Percentiles rank a stretch among this genome's conserved stretches.
Evolutionary conservation across 768 basidiomycete species (phyloP).

Genomic region (Phaeotremella fagi): DNA sequence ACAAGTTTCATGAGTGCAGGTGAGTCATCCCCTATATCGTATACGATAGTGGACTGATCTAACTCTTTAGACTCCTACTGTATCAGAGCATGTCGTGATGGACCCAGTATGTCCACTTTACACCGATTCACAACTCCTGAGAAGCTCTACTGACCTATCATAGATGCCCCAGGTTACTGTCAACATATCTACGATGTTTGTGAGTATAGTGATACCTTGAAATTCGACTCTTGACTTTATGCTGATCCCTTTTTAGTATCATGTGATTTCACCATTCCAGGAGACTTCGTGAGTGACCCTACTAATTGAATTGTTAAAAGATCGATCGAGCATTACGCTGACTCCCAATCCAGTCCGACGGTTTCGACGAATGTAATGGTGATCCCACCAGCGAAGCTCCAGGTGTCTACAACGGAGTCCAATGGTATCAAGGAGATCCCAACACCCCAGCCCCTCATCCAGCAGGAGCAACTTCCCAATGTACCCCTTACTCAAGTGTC

Average conservation of each 20-base stretch:
- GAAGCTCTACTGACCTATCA: neutral
- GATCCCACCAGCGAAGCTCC: constrained; percentile 33
- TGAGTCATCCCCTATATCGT: constrained; percentile 4
- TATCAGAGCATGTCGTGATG: constrained; percentile 42
- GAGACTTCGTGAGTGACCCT: constrained; percentile 15
- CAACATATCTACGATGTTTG: constrained; percentile 52
- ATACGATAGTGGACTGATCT: neutral
- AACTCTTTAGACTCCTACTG: constrained; percentile 35
- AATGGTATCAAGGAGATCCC: constrained; percentile 51
- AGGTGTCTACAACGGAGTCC: constrained; percentile 50
- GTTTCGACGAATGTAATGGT: constrained; percentile 39
- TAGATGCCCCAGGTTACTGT: constrained; percentile 49
- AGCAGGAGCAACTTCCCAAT: constrained; percentile 59
- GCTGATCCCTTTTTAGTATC: constrained; percentile 24
- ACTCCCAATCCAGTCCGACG: constrained; percentile 7
- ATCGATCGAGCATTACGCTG: neutral
- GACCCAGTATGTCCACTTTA: constrained; percentile 23
- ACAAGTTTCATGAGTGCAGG: constrained; percentile 39
- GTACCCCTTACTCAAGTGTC: constrained; percentile 56
- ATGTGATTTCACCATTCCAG: constrained; percentile 42
- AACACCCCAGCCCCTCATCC: constrained; percentile 52
- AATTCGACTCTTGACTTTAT: neutral
- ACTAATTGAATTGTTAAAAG: neutral
- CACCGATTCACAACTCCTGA: neutral
- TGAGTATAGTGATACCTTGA: constrained; percentile 37